These are phyloP conservation scores for Cystobasidiopsis lactophilus DNA, from an alignment of 768 basidiomycete genomes.

Conservation along the genomic window DNA sequence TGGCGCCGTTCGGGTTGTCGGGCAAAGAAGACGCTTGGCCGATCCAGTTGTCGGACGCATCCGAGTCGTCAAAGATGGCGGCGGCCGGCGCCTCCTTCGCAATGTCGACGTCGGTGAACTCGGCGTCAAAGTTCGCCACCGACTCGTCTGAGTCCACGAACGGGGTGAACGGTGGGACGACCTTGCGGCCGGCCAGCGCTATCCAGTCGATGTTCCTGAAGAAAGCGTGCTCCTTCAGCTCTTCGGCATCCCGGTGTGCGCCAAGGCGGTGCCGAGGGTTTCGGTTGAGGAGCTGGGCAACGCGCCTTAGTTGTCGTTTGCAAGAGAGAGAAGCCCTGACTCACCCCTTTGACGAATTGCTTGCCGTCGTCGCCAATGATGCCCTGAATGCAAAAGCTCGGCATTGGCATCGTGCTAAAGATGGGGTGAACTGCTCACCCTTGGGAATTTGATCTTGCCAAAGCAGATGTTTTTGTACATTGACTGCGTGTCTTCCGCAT, in stretches of 20 bases:
- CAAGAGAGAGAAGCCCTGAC: slow-evolving; percentile 19
- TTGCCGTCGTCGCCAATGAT: slow-evolving; percentile 96
- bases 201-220: slow-evolving; percentile 82
- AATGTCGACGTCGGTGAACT: slow-evolving; percentile 84
- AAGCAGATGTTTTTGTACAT: slow-evolving; percentile 82
- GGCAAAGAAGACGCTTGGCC: slow-evolving; percentile 23
- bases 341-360: slow-evolving; percentile 91
- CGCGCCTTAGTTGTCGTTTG: not conserved
- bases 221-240: slow-evolving; percentile 89
- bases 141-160: slow-evolving; percentile 94
- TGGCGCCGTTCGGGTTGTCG: slow-evolving; percentile 7
- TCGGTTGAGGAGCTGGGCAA: slow-evolving; percentile 78
- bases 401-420: too few relatives aligned
- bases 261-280: slow-evolving; percentile 97
- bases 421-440: slow-evolving; percentile 21
- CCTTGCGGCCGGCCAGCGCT: slow-evolving; percentile 61
- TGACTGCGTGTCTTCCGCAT: slow-evolving; percentile 95
- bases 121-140: slow-evolving; percentile 92
- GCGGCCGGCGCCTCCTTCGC: slow-evolving; percentile 43
- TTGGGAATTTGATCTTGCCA: slow-evolving; percentile 94
- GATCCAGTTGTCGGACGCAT: slow-evolving; percentile 33
- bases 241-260: slow-evolving; percentile 66
- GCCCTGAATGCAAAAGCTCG: slow-evolving; percentile 25
- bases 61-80: slow-evolving; percentile 22
- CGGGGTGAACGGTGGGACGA: slow-evolving; percentile 94